A percentile compares a stretch with the other conserved stretches of the same genome.
phyloP scores from a whole-genome alignment of 129 eudicot genomes.

The Sambucus nigra region DNA sequence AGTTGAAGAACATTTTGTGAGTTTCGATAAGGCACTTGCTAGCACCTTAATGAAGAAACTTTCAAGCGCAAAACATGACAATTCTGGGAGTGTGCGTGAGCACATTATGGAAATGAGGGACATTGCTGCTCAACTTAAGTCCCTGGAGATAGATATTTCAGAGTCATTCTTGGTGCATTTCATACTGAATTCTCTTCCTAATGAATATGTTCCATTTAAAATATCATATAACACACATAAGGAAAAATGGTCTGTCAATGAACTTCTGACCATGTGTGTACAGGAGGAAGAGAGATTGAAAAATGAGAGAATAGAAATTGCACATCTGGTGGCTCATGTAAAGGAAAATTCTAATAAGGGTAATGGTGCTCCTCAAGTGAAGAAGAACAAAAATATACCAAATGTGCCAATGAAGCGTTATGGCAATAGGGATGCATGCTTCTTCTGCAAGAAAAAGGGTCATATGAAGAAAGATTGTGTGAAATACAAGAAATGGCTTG shows the following conservation, averaged over 20 bases:
- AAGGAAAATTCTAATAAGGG: not conserved
- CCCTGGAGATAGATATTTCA: not conserved
- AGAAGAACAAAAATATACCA: not conserved
- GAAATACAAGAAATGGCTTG: no score
- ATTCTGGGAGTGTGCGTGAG: slow-evolving; percentile 1
- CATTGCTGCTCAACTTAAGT: not conserved
- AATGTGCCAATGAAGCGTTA: not conserved
- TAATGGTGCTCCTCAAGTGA: not conserved
- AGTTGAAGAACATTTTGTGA: not conserved
- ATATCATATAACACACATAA: not conserved
- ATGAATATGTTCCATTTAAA: no score
- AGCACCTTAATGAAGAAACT: not conserved
- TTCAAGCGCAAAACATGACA: not conserved
- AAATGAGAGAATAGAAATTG: no score
- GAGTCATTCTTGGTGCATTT: not conserved
- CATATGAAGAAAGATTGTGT: no score
- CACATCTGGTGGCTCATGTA: not conserved
- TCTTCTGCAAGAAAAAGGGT: no score
- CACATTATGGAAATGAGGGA: not conserved
- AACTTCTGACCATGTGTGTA: no score
- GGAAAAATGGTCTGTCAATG: no score
- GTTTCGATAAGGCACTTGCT: not conserved
- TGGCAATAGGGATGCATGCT: no score
- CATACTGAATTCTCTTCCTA: no score
- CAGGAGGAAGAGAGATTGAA: not conserved